These are phyloP conservation scores for Ceratopteris richardii DNA, from an alignment of 75 land plant species.

Conservation along the genomic window DNA sequence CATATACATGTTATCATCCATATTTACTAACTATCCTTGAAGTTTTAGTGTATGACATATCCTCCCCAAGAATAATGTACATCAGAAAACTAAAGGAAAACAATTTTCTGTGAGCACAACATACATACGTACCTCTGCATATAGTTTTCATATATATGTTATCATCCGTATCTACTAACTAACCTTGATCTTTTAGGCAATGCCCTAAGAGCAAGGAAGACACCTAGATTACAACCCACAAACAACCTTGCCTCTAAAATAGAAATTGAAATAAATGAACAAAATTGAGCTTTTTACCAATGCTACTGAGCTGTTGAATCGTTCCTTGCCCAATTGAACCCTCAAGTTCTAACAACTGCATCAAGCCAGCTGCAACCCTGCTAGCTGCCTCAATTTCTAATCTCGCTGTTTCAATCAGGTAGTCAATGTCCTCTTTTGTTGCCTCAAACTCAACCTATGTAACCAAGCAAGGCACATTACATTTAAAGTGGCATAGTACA, in stretches of 20 bases:
- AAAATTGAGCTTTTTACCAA: constrained; percentile 38
- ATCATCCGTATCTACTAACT: no score
- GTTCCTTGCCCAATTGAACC: constrained; percentile 65
- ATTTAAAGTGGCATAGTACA: background rate
- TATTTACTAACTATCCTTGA: no score
- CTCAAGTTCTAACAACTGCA: constrained; percentile 76
- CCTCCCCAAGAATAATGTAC: background rate
- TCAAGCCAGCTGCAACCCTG: constrained; percentile 79
- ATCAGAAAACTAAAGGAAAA: background rate
- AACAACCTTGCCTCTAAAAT: background rate
- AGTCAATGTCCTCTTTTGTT: constrained; percentile 82
- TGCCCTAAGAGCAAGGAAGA: constrained; percentile 1
- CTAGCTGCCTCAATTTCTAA: constrained; percentile 89
- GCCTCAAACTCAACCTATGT: constrained; percentile 78
- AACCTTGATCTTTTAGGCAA: no score
- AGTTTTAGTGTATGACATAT: no score
- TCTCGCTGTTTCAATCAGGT: constrained; percentile 54
- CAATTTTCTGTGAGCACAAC: background rate
- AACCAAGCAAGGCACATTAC: background rate
- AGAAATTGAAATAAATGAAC: no score
- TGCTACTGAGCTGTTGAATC: constrained; percentile 72
- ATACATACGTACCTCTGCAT: background rate
- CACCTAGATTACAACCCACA: background rate
- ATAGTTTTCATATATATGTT: background rate
- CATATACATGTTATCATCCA: background rate